phyloP scores from a whole-genome alignment of 139 green algal genomes.

The Coccomyxa sp. region DNA sequence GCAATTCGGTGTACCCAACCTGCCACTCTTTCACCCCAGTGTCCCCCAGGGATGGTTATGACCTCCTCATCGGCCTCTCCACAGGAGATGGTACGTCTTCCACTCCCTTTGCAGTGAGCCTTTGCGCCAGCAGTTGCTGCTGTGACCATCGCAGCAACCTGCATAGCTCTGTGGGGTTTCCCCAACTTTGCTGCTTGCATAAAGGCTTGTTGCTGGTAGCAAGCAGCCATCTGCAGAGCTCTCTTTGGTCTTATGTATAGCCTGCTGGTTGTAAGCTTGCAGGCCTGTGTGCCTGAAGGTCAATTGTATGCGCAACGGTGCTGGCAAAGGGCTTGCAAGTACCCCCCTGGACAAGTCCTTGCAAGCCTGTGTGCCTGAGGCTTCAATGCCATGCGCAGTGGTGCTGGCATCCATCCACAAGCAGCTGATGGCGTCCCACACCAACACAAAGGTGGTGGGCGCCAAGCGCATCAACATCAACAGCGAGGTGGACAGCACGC shows the following conservation, averaged over 20 bases:
- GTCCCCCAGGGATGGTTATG: conserved; percentile 40
- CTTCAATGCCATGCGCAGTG: too few relatives aligned
- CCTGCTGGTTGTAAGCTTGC: not conserved
- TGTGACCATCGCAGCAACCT: too few relatives aligned
- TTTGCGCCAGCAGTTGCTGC: too few relatives aligned
- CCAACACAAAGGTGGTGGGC: conserved; percentile 27
- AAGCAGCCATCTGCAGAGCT: too few relatives aligned
- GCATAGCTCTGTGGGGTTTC: too few relatives aligned
- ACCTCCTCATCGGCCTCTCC: conserved; percentile 62
- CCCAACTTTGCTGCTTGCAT: too few relatives aligned
- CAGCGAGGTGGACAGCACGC: conserved; percentile 24
- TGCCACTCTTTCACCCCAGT: conserved; percentile 42
- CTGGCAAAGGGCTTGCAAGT: too few relatives aligned
- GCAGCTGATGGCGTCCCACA: conserved; percentile 40
- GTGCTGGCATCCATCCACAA: conserved; percentile 49
- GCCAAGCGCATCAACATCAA: conserved; percentile 40
- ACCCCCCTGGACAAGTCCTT: too few relatives aligned
- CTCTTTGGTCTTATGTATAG: too few relatives aligned
- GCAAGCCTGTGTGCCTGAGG: not conserved
- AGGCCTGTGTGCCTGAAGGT: not conserved
- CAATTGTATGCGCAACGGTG: not conserved
- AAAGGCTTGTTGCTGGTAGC: too few relatives aligned
- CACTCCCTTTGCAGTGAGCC: too few relatives aligned
- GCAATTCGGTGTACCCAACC: conserved; percentile 19
- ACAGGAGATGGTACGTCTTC: conserved; percentile 60